Evolutionary conservation across 2,329 filamentous ascomycete species (phyloP).

Genomic region (Trichophyton benhamiae): DNA sequence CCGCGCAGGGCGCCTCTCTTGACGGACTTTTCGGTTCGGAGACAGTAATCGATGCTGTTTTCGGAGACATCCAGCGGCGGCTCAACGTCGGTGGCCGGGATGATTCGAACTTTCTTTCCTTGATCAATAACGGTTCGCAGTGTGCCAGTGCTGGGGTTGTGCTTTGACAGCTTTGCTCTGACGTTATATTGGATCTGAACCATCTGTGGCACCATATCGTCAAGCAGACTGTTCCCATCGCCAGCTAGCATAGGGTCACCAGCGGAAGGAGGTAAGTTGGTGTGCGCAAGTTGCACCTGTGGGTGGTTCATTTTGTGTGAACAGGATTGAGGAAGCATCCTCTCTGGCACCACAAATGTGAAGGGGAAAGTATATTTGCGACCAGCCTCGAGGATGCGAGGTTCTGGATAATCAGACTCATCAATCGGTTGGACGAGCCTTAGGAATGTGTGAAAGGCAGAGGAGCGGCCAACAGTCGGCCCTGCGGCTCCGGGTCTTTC

Average conservation of each 20-base stretch:
- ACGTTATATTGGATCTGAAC: constrained; percentile 47
- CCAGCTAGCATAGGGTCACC: constrained; percentile 45
- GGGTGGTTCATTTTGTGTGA: constrained; percentile 40
- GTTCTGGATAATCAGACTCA: constrained; percentile 40
- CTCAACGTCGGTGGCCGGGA: constrained; percentile 47
- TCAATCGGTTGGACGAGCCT: constrained; percentile 50
- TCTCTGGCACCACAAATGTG: constrained; percentile 50
- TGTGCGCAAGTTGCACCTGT: constrained; percentile 44
- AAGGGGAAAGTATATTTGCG: constrained; percentile 49
- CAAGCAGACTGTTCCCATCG: constrained; percentile 39
- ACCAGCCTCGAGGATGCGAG: constrained; percentile 43
- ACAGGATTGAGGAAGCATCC: constrained; percentile 49
- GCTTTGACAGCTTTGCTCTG: constrained; percentile 35
- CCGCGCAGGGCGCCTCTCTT: constrained; percentile 46
- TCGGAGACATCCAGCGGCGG: constrained; percentile 44
- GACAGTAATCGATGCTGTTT: constrained; percentile 37
- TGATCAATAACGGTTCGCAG: constrained; percentile 38
- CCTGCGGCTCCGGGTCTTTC: constrained; percentile 43
- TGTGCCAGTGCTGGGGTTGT: constrained; percentile 25
- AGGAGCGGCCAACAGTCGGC: constrained; percentile 41
- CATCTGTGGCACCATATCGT: constrained; percentile 54
- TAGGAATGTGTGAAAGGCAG: constrained; percentile 49
- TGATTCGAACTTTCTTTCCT: constrained; percentile 45
- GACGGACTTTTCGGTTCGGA: constrained; percentile 47
- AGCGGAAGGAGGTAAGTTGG: constrained; percentile 48